Conservation (phyloP, 169 alveolate genomes). For the Theileria sp. region DNA sequence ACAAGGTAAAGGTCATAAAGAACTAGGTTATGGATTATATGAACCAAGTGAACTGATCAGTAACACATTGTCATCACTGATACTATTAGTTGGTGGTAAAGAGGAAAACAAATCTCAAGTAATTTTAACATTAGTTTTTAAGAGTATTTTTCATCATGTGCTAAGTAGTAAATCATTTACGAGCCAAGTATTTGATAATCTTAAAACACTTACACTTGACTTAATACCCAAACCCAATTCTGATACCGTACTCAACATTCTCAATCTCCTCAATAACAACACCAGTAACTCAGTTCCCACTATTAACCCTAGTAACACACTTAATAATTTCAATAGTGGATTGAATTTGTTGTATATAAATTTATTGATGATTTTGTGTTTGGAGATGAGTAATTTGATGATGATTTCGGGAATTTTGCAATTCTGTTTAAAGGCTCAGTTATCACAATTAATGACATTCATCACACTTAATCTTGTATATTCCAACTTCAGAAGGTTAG, state of each 20-base stretch:
- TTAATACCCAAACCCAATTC: not conserved
- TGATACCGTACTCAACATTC: not conserved
- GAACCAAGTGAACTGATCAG: not conserved
- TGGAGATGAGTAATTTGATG: not conserved
- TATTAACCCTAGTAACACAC: too few relatives aligned
- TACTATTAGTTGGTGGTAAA: not conserved
- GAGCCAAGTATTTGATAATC: not conserved
- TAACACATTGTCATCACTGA: not conserved
- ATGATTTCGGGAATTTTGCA: not conserved
- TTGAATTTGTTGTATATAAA: not conserved
- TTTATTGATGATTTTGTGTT: not conserved
- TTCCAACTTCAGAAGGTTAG: too few relatives aligned
- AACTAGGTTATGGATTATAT: not conserved
- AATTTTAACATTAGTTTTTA: not conserved
- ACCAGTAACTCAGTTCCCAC: too few relatives aligned
- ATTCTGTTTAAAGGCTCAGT: not conserved
- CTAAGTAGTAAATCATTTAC: not conserved
- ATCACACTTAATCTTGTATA: not conserved
- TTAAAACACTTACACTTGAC: not conserved
- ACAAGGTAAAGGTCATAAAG: not conserved
- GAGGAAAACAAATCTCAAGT: not conserved
- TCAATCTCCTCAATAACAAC: too few relatives aligned
- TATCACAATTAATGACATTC: not conserved
- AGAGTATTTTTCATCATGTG: not conserved
- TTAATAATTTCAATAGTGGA: too few relatives aligned